Base-by-base conservation (phyloP, 179 eudicot species). In the Drosera spatulata region DNA sequence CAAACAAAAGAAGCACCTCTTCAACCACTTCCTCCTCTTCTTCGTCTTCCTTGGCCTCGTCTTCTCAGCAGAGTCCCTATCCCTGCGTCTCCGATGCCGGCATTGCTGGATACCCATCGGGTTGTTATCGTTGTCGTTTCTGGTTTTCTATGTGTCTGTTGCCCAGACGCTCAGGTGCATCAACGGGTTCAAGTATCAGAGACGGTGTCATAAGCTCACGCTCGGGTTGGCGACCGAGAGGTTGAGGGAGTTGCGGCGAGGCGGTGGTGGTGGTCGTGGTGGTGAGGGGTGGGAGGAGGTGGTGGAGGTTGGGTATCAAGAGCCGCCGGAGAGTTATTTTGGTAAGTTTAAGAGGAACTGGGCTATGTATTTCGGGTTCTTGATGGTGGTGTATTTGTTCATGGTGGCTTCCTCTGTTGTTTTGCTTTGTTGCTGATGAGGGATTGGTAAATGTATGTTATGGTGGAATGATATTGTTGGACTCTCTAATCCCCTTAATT, bases 261-360 rank as follows among this genome's bases (percentile, higher is more conserved):
- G 72, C 66, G 60, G 5, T 73, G 59, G 49, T 1, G 33, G 33
- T 1, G 33, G 33, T 22, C 66, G 38, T 13, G 69, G 50, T 52
- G 66, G 22, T 0, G 69, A 61, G n/a, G 63, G 57, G 0, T 60
- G 68, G 56, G 83, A 81, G 61, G 93, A 93, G 41, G 97, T 86
- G 40, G 80, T 80, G 61, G 95, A 91, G 80, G 72, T 91, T 4
- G 79, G 72, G 40, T 91, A 91, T 63, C 98, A 89, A 61, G 93
- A 93, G 60, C 99, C 99, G 3, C 88, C 91, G 7, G 88, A 93
- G 75, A 88, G 87, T 64, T 91, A 91, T 54, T 88, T 91, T 68
- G 98, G 89, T 45, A 91, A 91, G 84, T 93, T 93, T 58, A 93
- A 86, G 93, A 82, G 95, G 71, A 93, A 89, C 59, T 93, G 99